These are phyloP conservation scores for Yarrowia hollandica DNA, from an alignment of 805 yeast genomes.

Conservation along the genomic window DNA sequence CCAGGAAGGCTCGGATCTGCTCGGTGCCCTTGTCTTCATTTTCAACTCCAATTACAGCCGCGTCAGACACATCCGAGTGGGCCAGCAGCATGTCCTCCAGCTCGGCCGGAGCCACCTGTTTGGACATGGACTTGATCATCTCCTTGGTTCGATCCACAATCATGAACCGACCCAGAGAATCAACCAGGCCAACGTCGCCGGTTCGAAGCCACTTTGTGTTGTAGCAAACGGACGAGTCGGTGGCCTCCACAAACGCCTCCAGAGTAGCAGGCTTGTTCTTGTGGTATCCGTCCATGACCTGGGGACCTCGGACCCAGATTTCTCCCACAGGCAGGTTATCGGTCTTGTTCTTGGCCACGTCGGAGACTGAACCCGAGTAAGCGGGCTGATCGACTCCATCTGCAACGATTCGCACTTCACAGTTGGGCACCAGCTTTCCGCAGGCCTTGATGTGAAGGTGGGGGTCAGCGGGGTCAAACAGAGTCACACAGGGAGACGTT, in stretches of 20 bases:
- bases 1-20: conserved; percentile 44
- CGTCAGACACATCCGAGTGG: conserved; percentile 73
- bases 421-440: conserved; percentile 16
- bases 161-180: conserved; percentile 48
- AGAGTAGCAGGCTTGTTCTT: conserved; percentile 51
- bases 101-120: conserved; percentile 92
- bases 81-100: conserved; percentile 80
- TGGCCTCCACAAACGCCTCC: conserved; percentile 46
- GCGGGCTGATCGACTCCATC: conserved; percentile 28
- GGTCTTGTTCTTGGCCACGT: neutral
- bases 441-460: neutral
- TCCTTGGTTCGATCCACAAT: conserved; percentile 47
- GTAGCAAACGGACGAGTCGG: neutral
- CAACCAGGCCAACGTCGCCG: conserved; percentile 57
- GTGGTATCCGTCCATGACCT: conserved; percentile 53
- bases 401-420: conserved; percentile 3
- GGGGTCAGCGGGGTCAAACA: conserved; percentile 8
- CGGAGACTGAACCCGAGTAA: conserved; percentile 4
- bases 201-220: conserved; percentile 51
- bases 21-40: conserved; percentile 76
- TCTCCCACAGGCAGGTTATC: conserved; percentile 46
- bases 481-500: conserved; percentile 31
- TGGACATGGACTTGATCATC: conserved; percentile 47
- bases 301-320: conserved; percentile 54
- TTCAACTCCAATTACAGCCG: conserved; percentile 82